Conservation (phyloP, 306 rosid species). For the Abrus precatorius region DNA sequence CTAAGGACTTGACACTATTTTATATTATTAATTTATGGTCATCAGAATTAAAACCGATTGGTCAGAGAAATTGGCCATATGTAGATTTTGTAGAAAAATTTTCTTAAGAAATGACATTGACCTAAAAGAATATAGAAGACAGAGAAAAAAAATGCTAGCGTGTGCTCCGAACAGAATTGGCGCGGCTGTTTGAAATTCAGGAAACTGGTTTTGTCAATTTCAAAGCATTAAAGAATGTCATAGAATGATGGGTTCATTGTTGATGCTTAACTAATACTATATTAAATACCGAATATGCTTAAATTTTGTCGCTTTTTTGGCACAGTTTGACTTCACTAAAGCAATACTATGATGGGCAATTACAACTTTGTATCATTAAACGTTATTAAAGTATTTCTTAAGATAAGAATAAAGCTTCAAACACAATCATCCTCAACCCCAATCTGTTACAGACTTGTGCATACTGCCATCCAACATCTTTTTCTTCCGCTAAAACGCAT, state of each 20-base stretch:
- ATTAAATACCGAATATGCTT: slow-evolving; percentile 56
- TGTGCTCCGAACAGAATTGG: slow-evolving; percentile 45
- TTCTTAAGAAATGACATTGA: slow-evolving; percentile 10
- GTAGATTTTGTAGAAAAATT: neutral
- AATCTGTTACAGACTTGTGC: slow-evolving; percentile 50
- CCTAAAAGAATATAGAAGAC: neutral
- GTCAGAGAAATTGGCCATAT: neutral
- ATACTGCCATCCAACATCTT: slow-evolving; percentile 76
- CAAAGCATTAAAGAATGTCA: slow-evolving; percentile 43
- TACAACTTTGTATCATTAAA: slow-evolving; percentile 72
- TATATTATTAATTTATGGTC: neutral
- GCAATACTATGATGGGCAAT: slow-evolving; percentile 60
- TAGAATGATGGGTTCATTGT: slow-evolving; percentile 46
- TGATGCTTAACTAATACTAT: slow-evolving; percentile 51
- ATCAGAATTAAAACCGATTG: neutral
- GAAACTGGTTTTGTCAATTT: slow-evolving; percentile 38
- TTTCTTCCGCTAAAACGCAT: slow-evolving; percentile 45
- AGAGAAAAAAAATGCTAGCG: slow-evolving; percentile 16
- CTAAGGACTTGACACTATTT: neutral
- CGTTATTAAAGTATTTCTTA: slow-evolving; percentile 62
- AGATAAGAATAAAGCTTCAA: slow-evolving; percentile 78
- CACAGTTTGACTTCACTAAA: slow-evolving; percentile 78
- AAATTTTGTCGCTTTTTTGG: slow-evolving; percentile 52
- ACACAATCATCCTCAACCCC: slow-evolving; percentile 74
- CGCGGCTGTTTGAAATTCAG: slow-evolving; percentile 60